phyloP scores from a whole-genome alignment of 345 rosid species.

The Ricinus communis region DNA sequence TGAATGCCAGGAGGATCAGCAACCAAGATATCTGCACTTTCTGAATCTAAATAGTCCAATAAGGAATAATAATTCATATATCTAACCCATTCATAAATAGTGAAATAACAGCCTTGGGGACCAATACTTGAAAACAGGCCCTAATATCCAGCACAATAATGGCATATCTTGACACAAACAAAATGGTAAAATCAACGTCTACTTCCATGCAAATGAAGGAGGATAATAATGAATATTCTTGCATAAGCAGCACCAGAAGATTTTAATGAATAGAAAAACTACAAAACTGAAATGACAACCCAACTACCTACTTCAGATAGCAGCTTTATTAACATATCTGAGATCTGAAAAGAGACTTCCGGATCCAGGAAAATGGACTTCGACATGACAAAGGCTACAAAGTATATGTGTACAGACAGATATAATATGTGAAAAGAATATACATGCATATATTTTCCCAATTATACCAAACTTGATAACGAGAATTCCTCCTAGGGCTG shows the following conservation, averaged over 20 bases:
- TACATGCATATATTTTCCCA: not conserved
- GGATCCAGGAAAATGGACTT: not conserved
- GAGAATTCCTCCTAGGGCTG: conserved; percentile 11
- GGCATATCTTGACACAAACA: not conserved
- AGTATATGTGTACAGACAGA: not conserved
- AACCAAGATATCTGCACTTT: conserved; percentile 31
- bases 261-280: not conserved
- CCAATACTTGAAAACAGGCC: not conserved
- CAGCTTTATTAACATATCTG: not conserved
- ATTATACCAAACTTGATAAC: conserved; percentile 7
- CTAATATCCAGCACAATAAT: conserved; percentile 9
- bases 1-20: conserved; percentile 20
- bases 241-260: not conserved
- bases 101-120: conserved; percentile 9
- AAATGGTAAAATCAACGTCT: not conserved
- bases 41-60: conserved; percentile 27
- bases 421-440: not conserved
- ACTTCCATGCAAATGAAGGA: not conserved
- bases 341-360: not conserved
- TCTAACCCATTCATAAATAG: conserved; percentile 16
- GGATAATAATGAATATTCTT: not conserved
- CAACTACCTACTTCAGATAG: not conserved
- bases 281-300: not conserved
- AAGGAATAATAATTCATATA: conserved; percentile 6
- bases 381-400: not conserved